phyloP scores from a whole-genome alignment of 2,329 filamentous ascomycete species.

The Alternaria rosae region DNA sequence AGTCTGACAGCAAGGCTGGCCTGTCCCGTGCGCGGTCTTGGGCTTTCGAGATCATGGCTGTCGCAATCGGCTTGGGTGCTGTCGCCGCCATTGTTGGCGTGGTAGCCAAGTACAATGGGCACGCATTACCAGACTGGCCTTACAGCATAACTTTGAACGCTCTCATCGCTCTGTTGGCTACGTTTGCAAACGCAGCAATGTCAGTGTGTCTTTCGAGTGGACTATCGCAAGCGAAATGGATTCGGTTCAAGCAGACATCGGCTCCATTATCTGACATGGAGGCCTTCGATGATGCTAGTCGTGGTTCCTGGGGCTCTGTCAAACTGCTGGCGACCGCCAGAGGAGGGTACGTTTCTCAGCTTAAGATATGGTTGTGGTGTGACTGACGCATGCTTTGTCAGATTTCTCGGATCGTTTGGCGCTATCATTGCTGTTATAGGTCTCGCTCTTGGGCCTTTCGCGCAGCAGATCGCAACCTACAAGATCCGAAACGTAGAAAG shows the following conservation, averaged over 20 bases:
- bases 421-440: constrained; percentile 17
- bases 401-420: constrained; percentile 19
- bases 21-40: constrained; percentile 11
- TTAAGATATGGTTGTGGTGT: not conserved
- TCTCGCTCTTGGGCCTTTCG: constrained; percentile 20
- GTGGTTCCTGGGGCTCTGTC: constrained; percentile 18
- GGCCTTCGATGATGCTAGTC: constrained; percentile 21
- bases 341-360: constrained; percentile 14
- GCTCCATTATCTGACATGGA: constrained; percentile 19
- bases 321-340: constrained; percentile 14
- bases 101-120: constrained; percentile 18
- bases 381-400: constrained; percentile 7
- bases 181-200: constrained; percentile 21
- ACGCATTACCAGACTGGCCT: constrained; percentile 21
- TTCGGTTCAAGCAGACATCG: constrained; percentile 14
- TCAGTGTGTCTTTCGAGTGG: constrained; percentile 21
- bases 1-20: constrained; percentile 8
- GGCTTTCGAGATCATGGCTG: constrained; percentile 19
- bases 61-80: constrained; percentile 13
- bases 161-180: constrained; percentile 22
- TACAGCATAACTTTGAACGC: constrained; percentile 22
- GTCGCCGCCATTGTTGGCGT: constrained; percentile 18
- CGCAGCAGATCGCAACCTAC: constrained; percentile 22
- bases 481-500: constrained; percentile 20
- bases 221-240: constrained; percentile 23